These are phyloP conservation scores for Myxozyma nipponensis DNA, from an alignment of 805 yeast genomes.

Conservation along the genomic window DNA sequence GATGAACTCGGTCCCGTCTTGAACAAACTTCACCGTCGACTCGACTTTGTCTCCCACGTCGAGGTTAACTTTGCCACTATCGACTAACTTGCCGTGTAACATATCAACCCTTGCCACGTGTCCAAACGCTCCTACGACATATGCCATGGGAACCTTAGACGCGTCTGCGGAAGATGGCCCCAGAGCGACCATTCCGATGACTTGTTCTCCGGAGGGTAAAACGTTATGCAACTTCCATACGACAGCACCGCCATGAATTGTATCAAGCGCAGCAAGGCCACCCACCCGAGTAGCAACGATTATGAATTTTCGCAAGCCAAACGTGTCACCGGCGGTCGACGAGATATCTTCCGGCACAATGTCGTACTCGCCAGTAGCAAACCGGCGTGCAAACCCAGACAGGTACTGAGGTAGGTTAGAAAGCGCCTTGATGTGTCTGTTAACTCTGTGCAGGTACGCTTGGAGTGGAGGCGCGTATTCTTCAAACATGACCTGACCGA, in stretches of 20 bases:
- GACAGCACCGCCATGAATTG: slow-evolving; percentile 28
- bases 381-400: slow-evolving; percentile 7
- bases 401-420: slow-evolving; percentile 18
- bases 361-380: slow-evolving; percentile 23
- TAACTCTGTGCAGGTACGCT: slow-evolving; percentile 32
- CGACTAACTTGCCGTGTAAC: slow-evolving; percentile 7
- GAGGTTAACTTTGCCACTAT: background rate
- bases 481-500: slow-evolving; percentile 33
- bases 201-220: slow-evolving; percentile 6
- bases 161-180: background rate
- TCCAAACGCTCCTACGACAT: slow-evolving; percentile 19
- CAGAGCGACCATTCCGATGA: slow-evolving; percentile 17
- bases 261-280: slow-evolving; percentile 35
- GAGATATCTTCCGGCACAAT: slow-evolving; percentile 3
- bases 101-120: slow-evolving; percentile 7
- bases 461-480: slow-evolving; percentile 31
- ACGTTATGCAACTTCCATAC: slow-evolving; percentile 31
- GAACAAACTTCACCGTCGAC: slow-evolving; percentile 4
- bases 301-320: slow-evolving; percentile 37
- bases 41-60: slow-evolving; percentile 19
- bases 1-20: slow-evolving; percentile 4
- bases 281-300: slow-evolving; percentile 33
- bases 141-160: background rate
- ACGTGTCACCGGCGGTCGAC: slow-evolving; percentile 28
- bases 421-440: slow-evolving; percentile 31